Evolutionary conservation across 768 basidiomycete species (phyloP).

Genomic region (Phaffia tasmanica): DNA sequence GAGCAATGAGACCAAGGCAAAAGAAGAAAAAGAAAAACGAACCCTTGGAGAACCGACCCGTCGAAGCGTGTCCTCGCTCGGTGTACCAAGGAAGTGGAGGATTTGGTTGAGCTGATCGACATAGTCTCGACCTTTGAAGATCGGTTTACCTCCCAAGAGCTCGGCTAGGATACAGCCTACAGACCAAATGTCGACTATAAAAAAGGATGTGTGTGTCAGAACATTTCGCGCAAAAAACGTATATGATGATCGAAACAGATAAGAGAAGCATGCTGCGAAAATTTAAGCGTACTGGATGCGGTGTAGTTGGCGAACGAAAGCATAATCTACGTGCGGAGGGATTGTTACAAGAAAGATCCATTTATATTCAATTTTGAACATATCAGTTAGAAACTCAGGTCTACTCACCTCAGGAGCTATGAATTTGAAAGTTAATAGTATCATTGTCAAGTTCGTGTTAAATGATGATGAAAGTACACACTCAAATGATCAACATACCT

Average conservation of each 20-base stretch:
- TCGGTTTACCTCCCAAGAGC: conserved; percentile 38
- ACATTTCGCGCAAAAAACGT: neutral
- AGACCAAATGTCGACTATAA: conserved; percentile 42
- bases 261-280: too few relatives aligned
- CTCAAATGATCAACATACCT: neutral
- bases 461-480: too few relatives aligned
- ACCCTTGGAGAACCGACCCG: conserved; percentile 92
- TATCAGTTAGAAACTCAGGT: too few relatives aligned
- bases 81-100: conserved; percentile 94
- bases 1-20: neutral
- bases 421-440: too few relatives aligned
- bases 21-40: conserved; percentile 33
- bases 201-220: neutral
- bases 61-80: conserved; percentile 88
- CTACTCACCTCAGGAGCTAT: too few relatives aligned
- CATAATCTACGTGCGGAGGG: conserved; percentile 71
- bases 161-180: conserved; percentile 45
- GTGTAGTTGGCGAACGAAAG: conserved; percentile 50
- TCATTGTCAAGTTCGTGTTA: too few relatives aligned
- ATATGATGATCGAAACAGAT: neutral
- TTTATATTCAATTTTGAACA: too few relatives aligned
- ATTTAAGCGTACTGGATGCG: conserved; percentile 37
- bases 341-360: too few relatives aligned
- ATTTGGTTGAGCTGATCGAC: conserved; percentile 98
- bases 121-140: conserved; percentile 43